Evolutionary conservation across 2,329 filamentous ascomycete genomes (phyloP), one percentile per base, ranked within the genome.

Genomic region (Lasiodiplodia gonubiensis): DNA sequence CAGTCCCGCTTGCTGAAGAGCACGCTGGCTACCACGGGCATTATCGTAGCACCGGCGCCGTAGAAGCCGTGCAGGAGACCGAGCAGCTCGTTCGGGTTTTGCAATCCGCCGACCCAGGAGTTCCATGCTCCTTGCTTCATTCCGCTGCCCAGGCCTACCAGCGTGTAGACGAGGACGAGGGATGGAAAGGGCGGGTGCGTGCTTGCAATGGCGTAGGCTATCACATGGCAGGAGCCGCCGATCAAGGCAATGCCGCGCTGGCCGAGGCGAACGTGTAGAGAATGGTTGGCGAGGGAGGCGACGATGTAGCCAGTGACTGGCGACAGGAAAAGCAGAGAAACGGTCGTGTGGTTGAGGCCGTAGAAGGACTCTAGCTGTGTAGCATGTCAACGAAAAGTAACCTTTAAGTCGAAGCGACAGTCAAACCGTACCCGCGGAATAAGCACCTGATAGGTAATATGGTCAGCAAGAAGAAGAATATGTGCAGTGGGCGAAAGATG

Each of bases 31-130:
- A 93, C 84, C 7, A 93, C 76, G 0, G 91, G 92, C 3, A 85
- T 83, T 16, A 93, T 80, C 0, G 90, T 89, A 0, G 88, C 92
- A 0, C 92, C 92, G 0, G 92, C 73, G 0, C 90, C 90, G 73
- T 93, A 94, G 39, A 86, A 86, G 0, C 87, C 90, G 74, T 93
- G 91, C 35, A 94, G 78, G 67, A 93, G 83, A 0, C 91, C 91
- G 1, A 92, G 84, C 1, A 94, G 80, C 74, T 93, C 88, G 74
- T 94, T 93, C 8, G 90, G 86, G 68, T 87, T 86, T 11, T 86
- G 84, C 88, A 94, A 91, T 71, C 89, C 90, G 12, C 91, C 92
- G 21, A 88, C 83, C 84, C 85, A 88, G 0, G 85, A 85, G 71
- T 86, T 87, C 82, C 85, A 88, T 7, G 83, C 86, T 0, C 85